A percentile compares a stretch with the other conserved stretches of the same genome.
These are phyloP conservation scores for Krasilnikovozyma curviuscula DNA, from an alignment of 768 basidiomycete genomes.

Conservation along the genomic window DNA sequence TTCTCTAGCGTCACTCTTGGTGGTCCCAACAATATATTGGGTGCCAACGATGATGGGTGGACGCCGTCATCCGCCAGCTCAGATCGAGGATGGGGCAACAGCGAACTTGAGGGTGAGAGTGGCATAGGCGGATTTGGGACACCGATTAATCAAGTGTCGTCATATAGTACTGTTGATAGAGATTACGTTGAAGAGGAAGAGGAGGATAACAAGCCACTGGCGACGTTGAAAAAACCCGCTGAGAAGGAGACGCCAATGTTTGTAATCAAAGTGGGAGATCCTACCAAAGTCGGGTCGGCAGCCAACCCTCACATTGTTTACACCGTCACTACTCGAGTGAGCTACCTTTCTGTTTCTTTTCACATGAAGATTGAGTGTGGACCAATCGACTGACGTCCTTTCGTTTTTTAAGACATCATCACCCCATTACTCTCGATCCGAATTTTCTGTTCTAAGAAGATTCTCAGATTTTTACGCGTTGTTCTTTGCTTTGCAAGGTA, in stretches of 20 bases:
- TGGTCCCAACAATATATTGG: too few species aligned
- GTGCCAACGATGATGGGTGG: too few species aligned
- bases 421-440: constrained; percentile 55
- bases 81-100: background rate
- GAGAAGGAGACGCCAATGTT: constrained; percentile 40
- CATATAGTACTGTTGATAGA: too few species aligned
- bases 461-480: constrained; percentile 98
- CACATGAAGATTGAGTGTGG: too few species aligned
- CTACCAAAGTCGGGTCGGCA: constrained; percentile 90
- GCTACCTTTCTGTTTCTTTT: constrained; percentile 14
- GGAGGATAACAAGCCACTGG: background rate
- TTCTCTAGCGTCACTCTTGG: constrained; percentile 6
- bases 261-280: constrained; percentile 80
- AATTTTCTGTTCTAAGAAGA: constrained; percentile 84
- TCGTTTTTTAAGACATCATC: constrained; percentile 48
- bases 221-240: background rate
- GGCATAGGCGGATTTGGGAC: too few species aligned
- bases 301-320: constrained; percentile 89
- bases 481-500: constrained; percentile 63
- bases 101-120: too few species aligned
- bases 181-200: too few species aligned
- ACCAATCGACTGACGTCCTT: background rate
- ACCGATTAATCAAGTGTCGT: too few species aligned
- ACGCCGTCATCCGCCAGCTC: background rate
- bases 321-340: constrained; percentile 73